phyloP scores from a whole-genome alignment of 495 filamentous ascomycete species.

The Elasticomyces elasticus region DNA sequence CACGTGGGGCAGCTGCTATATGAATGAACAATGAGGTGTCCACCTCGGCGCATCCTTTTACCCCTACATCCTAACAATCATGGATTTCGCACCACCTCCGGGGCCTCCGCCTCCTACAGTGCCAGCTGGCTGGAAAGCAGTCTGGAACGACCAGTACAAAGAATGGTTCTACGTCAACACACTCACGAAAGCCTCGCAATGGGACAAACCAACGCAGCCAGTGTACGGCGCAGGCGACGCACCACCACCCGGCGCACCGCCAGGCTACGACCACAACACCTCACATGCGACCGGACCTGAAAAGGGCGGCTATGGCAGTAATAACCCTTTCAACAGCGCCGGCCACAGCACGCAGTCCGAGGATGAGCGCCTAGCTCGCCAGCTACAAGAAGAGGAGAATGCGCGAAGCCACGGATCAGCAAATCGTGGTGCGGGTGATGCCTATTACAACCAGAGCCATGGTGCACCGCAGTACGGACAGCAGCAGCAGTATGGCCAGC shows the following conservation, averaged over 20 bases:
- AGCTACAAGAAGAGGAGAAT: constrained; percentile 76
- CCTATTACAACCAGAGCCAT: constrained; percentile 37
- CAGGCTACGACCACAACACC: constrained; percentile 47
- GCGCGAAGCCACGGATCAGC: constrained; percentile 38
- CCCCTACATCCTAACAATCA: constrained; percentile 32
- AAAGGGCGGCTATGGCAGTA: constrained; percentile 44
- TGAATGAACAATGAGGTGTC: neutral
- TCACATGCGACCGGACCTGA: constrained; percentile 36
- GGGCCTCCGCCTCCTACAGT: constrained; percentile 81
- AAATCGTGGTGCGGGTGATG: constrained; percentile 33
- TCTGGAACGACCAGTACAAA: constrained; percentile 52
- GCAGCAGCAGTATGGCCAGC: constrained; percentile 28
- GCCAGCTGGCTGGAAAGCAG: constrained; percentile 78
- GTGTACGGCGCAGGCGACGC: constrained; percentile 39
- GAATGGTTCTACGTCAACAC: constrained; percentile 78
- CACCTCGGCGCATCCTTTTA: neutral
- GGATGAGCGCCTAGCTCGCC: constrained; percentile 64
- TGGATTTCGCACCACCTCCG: constrained; percentile 55
- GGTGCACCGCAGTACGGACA: neutral
- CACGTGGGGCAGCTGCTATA: no score
- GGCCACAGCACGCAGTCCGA: constrained; percentile 39
- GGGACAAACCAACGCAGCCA: constrained; percentile 64
- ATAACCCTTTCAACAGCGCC: constrained; percentile 47
- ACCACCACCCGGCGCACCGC: constrained; percentile 42
- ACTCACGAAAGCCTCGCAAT: constrained; percentile 76